Evolutionary conservation across 805 yeast species (phyloP), one percentile per base, ranked within the genome.

Genomic region (Saccharomyces eubayanus): DNA sequence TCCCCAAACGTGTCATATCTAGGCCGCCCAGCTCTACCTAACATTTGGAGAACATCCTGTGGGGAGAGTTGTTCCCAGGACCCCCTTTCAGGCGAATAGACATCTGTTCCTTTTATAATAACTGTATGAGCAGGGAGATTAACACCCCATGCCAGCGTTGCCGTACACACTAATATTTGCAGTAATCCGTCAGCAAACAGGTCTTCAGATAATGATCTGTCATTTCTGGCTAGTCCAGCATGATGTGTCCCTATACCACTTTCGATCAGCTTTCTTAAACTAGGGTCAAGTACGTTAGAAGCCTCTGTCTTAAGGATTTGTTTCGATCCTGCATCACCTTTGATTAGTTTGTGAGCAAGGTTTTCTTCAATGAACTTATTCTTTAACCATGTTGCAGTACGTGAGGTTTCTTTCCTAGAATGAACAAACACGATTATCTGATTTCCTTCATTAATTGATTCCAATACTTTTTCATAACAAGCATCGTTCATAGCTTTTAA

Each of bases 1-100:
- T 89, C 96, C 62, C 99, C 99, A 62, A 83, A 81, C 16, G 83
- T 82, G 68, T 92, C 99, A 70, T 86, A 94, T 51, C 97, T 77
- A 0, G 99, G 99, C 70, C 99, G 79, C 61, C 98, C 98, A 20
- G 98, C 98, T 74, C 98, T 82, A 40, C 98, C 98, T n/a, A 92
- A 75, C 98, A 92, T 92, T 71, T 92, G 99, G 9, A 92, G 69
- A 41, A 92, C 85, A 71, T 94, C 98, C 63, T 92, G 99, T 0
- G 97, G 95, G 0, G 96, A 85, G n/a, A 92, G 72, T 63, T 88
- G 94, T 1, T 82, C 82, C 97, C 98, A 92, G 6, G 80, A 72
- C 52, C 97, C 96, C 57, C 80, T 81, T 58, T 87, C 94, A 0
- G 99, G 97, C 5, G 94, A 86, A 63, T 95, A 94, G 0, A 90